Percentiles rank a stretch among this genome's conserved stretches.
These are phyloP conservation scores for Turnera subulata DNA, from an alignment of 345 rosid genomes.

Conservation along the genomic window DNA sequence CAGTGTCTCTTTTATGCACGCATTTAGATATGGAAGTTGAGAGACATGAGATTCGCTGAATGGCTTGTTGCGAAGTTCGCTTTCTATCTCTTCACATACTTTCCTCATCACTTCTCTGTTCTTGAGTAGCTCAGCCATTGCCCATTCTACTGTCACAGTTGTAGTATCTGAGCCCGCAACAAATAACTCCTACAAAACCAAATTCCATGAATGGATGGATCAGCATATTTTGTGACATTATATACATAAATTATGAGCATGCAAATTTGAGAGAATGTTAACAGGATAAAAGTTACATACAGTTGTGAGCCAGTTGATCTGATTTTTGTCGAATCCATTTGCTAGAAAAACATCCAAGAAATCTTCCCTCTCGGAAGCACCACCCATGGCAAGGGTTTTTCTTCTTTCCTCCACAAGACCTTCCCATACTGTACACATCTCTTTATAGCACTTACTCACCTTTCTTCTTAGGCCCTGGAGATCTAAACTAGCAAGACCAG, in stretches of 20 bases:
- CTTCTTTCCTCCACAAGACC: conserved; percentile 14
- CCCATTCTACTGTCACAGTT: conserved; percentile 22
- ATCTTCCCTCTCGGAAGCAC: too few species aligned
- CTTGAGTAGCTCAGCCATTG: too few species aligned
- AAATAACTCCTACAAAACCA: conserved; percentile 14
- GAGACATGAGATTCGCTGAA: conserved; percentile 14
- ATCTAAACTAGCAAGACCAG: conserved; percentile 13
- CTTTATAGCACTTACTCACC: not conserved
- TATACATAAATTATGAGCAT: not conserved
- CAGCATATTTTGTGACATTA: too few species aligned
- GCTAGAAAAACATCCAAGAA: conserved; percentile 23
- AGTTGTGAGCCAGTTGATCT: too few species aligned
- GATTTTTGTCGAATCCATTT: conserved; percentile 8
- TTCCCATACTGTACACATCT: conserved; percentile 3
- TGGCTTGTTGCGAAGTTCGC: not conserved
- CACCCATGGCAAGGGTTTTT: not conserved
- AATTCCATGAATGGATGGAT: not conserved
- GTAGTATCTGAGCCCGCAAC: conserved; percentile 18
- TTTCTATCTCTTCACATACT: conserved; percentile 15
- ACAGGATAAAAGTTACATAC: too few species aligned
- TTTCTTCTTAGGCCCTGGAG: too few species aligned
- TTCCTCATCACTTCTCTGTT: too few species aligned
- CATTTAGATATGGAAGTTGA: too few species aligned
- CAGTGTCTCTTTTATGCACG: too few species aligned
- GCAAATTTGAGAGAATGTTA: too few species aligned